Evolutionary conservation across 805 yeast species (phyloP), one percentile per base, ranked within the genome.

Genomic region (Myxozyma neglecta): DNA sequence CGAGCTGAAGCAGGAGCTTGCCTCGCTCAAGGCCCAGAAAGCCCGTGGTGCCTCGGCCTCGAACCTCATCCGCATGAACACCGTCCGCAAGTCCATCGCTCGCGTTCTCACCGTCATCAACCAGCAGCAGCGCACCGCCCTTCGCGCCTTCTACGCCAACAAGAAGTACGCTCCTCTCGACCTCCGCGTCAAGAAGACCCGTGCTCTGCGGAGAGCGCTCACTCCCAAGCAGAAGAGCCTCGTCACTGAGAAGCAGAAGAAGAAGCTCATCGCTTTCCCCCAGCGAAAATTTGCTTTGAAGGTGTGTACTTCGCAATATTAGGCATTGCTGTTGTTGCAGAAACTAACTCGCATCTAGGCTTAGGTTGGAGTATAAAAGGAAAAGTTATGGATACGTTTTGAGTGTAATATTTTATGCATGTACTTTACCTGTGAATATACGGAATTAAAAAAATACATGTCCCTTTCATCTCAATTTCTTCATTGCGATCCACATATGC

Each of bases 171-270:
- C 85, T 80, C 98, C 99, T 85, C 92, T 93, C 85, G 97, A 92
- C 80, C 86, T 94, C 83, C 93, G 98, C 85, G 96, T 91, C 75
- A 94, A 94, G 93, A 90, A 94, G 89, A 94, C 99, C 82, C 93
- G 98, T 88, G 98, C 99, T 81, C 83, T 93, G 82, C 93, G 99
- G 89, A 89, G 98, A 86, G 85, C 87, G 78, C 85, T 94, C 78
- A 86, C 97, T 80, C 84, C 88, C 77, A 80, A 81, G 81, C 97
- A 94, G 84, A 87, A 89, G 79, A 76, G 84, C 74, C 82, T 82
- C 79, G 80, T 82, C 79, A 93, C 98, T 76, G 88, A 81, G 74
- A 91, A 89, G 85, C 90, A 92, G 79, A 85, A 84, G 82, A 94
- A 94, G 92, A 87, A 84, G 82, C 85, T 85, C 77, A 84, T 85